phyloP scores from a whole-genome alignment of 202 grass and related monocot species.

The Alloteropsis angusta region DNA sequence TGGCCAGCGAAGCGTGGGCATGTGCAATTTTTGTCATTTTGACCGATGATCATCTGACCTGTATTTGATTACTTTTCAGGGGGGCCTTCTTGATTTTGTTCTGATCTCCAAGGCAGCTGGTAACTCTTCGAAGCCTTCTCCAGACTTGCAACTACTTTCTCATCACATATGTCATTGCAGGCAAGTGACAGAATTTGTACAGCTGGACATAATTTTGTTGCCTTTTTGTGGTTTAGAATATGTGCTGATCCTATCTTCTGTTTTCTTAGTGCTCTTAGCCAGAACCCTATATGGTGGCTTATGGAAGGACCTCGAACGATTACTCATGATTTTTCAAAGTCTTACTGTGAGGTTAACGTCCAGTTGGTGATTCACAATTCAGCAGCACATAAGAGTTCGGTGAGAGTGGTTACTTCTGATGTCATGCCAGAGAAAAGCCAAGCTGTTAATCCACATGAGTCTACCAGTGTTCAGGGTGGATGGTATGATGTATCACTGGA shows the following conservation, averaged over 20 bases:
- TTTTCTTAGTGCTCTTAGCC: slow-evolving; percentile 51
- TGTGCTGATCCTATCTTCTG: slow-evolving; percentile 20
- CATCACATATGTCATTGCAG: slow-evolving; percentile 87
- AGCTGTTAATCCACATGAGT: slow-evolving; percentile 31
- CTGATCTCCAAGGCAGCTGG: slow-evolving; percentile 58
- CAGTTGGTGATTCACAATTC: slow-evolving; percentile 59
- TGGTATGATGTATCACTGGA: slow-evolving; percentile 79
- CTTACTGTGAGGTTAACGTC: slow-evolving; percentile 61
- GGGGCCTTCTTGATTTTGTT: slow-evolving; percentile 83
- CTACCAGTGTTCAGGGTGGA: slow-evolving; percentile 43
- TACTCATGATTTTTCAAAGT: slow-evolving; percentile 73
- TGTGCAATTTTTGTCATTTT: not conserved
- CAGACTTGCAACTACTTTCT: slow-evolving; percentile 38
- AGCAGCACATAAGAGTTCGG: slow-evolving; percentile 27
- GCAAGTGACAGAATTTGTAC: slow-evolving; percentile 47
- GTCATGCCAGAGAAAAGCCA: slow-evolving; percentile 33
- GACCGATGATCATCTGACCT: slow-evolving; percentile 11
- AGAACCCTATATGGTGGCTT: slow-evolving; percentile 66
- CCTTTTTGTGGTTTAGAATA: slow-evolving; percentile 8
- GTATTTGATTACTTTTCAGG: slow-evolving; percentile 41
- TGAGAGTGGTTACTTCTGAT: slow-evolving; percentile 59
- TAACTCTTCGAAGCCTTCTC: slow-evolving; percentile 37
- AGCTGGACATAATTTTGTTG: not conserved
- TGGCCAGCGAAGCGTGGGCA: not conserved
- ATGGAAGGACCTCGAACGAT: slow-evolving; percentile 65